Conservation (phyloP, 495 filamentous ascomycete genomes). For the Elasticomyces elasticus region DNA sequence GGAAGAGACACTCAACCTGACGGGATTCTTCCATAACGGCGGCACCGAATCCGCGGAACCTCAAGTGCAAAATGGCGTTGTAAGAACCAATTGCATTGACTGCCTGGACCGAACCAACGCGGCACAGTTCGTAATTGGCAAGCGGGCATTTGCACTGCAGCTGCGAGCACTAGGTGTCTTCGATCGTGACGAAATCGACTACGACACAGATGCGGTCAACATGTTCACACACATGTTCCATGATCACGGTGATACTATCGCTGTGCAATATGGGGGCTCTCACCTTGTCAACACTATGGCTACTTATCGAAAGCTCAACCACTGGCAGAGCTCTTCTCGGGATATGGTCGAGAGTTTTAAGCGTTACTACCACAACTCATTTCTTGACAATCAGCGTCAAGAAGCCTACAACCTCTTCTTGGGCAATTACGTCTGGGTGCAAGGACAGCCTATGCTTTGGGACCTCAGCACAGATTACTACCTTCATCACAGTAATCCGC, state of each 20-base stretch:
- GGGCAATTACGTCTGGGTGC: slow-evolving; percentile 85
- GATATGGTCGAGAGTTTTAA: slow-evolving; percentile 99
- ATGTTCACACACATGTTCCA: slow-evolving; percentile 96
- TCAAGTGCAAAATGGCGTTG: slow-evolving; percentile 81
- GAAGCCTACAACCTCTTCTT: slow-evolving; percentile 98
- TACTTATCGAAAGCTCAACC: slow-evolving; percentile 95
- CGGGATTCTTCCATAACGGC: slow-evolving; percentile 92
- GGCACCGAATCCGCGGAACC: slow-evolving; percentile 51
- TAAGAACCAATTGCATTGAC: slow-evolving; percentile 94
- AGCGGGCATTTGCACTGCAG: slow-evolving; percentile 83
- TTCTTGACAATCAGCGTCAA: slow-evolving; percentile 89
- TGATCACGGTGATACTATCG: slow-evolving; percentile 94
- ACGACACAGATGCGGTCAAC: slow-evolving; percentile 91
- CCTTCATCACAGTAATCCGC: slow-evolving; percentile 79
- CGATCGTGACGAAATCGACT: slow-evolving; percentile 65
- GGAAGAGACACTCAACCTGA: slow-evolving; percentile 70
- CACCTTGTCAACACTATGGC: slow-evolving; percentile 99
- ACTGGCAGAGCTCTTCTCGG: slow-evolving; percentile 93
- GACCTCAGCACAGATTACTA: slow-evolving; percentile 94
- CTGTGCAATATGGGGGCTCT: slow-evolving; percentile 93
- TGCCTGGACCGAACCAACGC: slow-evolving; percentile 95
- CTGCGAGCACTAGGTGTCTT: slow-evolving; percentile 88
- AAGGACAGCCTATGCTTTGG: slow-evolving; percentile 95
- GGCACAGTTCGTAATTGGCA: slow-evolving; percentile 96
- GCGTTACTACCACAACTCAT: slow-evolving; percentile 97